phyloP scores from a whole-genome alignment of 352 stramenopile species.

The Phytophthora sp. region DNA sequence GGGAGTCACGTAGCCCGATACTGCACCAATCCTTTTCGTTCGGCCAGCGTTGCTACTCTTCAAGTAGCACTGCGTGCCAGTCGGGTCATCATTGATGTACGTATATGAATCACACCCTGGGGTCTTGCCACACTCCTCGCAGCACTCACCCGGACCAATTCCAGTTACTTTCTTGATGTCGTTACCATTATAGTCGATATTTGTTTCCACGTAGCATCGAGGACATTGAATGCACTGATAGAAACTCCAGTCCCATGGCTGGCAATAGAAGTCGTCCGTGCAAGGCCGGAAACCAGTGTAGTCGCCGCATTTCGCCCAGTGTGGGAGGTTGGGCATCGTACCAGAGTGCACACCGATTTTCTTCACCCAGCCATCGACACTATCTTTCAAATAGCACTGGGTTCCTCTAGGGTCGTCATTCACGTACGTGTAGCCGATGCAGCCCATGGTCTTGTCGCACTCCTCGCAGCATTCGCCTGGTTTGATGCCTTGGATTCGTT shows the following conservation, averaged over 20 bases:
- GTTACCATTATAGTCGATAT: slow-evolving; percentile 45
- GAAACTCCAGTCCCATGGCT: slow-evolving; percentile 37
- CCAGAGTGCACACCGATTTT: slow-evolving; percentile 28
- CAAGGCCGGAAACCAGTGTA: slow-evolving; percentile 20
- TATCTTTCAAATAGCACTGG: slow-evolving; percentile 52
- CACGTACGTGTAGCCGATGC: slow-evolving; percentile 57
- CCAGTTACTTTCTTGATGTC: slow-evolving; percentile 37
- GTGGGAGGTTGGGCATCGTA: slow-evolving; percentile 23
- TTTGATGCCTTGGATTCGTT: slow-evolving; percentile 37
- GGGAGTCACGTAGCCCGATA: slow-evolving; percentile 30
- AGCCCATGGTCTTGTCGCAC: slow-evolving; percentile 41
- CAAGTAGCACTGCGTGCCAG: slow-evolving; percentile 33
- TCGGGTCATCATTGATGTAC: slow-evolving; percentile 46
- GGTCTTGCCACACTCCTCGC: slow-evolving; percentile 47
- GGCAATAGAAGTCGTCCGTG: slow-evolving; percentile 30
- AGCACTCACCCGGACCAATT: slow-evolving; percentile 44
- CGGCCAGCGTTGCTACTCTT: slow-evolving; percentile 30
- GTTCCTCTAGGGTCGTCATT: slow-evolving; percentile 47
- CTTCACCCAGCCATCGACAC: slow-evolving; percentile 27
- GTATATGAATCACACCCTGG: slow-evolving; percentile 47
- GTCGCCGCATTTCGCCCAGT: slow-evolving; percentile 27
- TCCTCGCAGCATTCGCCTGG: slow-evolving; percentile 29
- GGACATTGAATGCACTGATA: slow-evolving; percentile 41
- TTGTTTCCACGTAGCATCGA: slow-evolving; percentile 40
- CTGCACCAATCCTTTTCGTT: slow-evolving; percentile 26